These are phyloP conservation scores for Lipomyces anomalus DNA, from an alignment of 805 yeast species.

Conservation along the genomic window DNA sequence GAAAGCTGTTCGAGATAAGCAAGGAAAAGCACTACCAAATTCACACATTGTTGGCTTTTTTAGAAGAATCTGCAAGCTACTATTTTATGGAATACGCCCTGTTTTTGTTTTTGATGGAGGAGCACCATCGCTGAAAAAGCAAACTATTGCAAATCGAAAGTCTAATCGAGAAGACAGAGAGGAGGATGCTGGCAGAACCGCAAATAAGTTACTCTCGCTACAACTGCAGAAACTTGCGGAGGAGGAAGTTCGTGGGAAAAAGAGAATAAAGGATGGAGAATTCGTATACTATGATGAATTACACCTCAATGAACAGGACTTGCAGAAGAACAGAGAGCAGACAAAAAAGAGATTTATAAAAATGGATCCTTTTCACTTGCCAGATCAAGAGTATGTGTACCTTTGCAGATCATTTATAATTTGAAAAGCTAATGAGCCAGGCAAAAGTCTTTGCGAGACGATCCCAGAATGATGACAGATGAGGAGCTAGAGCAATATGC, in stretches of 20 bases:
- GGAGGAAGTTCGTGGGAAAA: conserved; percentile 19
- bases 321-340: conserved; percentile 6
- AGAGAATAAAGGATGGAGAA: conserved; percentile 3
- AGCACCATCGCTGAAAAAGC: conserved; percentile 75
- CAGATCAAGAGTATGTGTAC: conserved; percentile 46
- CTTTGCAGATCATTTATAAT: conserved; percentile 39
- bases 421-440: conserved; percentile 35
- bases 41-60: conserved; percentile 96
- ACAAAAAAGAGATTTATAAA: conserved; percentile 38
- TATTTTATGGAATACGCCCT: conserved; percentile 82
- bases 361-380: conserved; percentile 82
- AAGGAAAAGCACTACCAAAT: conserved; percentile 68
- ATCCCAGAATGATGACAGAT: conserved; percentile 67
- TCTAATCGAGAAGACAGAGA: conserved; percentile 69
- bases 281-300: conserved; percentile 19
- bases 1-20: conserved; percentile 84
- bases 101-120: conserved; percentile 95
- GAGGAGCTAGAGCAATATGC: conserved; percentile 63
- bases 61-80: conserved; percentile 81
- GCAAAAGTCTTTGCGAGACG: conserved; percentile 36
- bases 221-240: conserved; percentile 62
- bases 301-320: conserved; percentile 11
- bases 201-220: conserved; percentile 70
- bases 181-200: conserved; percentile 66
- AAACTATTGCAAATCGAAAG: conserved; percentile 67